A percentile compares a stretch with the other conserved stretches of the same genome.
Conservation (phyloP, 2,329 filamentous ascomycete genomes). For the Botrytis fragariae region DNA sequence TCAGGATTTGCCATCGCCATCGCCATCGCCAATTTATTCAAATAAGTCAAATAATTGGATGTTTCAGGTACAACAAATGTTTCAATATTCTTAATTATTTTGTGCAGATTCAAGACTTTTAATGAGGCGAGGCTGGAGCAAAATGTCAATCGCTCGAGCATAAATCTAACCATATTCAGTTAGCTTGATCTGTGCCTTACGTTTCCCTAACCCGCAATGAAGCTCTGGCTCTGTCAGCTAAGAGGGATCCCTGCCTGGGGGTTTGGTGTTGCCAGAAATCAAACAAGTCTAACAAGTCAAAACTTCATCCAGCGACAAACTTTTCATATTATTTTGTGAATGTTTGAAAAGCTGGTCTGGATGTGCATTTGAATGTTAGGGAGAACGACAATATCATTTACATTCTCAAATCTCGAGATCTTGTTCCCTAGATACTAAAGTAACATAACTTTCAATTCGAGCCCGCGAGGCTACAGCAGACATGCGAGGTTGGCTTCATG, state of each 20-base stretch:
- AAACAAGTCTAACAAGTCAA: neutral
- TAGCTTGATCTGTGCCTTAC: constrained; percentile 16
- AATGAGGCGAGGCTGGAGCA: constrained; percentile 15
- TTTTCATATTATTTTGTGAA: neutral
- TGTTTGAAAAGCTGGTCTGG: neutral
- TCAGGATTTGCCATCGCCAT: constrained; percentile 22
- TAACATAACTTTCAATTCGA: neutral
- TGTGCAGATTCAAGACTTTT: constrained; percentile 6
- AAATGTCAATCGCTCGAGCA: constrained; percentile 6
- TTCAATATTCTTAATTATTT: neutral
- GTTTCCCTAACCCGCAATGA: constrained; percentile 15
- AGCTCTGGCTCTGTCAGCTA: constrained; percentile 3
- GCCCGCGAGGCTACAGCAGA: constrained; percentile 37
- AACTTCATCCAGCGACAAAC: neutral
- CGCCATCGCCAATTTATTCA: constrained; percentile 16
- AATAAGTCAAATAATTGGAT: neutral
- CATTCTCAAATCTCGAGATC: constrained; percentile 13
- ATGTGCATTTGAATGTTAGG: neutral
- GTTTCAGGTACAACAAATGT: constrained; percentile 18
- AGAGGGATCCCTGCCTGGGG: neutral
- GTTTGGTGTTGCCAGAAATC: constrained; percentile 10
- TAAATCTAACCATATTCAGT: neutral
- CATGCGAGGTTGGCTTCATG: constrained; percentile 56
- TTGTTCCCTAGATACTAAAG: neutral
- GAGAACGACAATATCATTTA: neutral